phyloP scores from a whole-genome alignment of 2,329 filamentous ascomycete species.

The Aureobasidium uvarum region DNA sequence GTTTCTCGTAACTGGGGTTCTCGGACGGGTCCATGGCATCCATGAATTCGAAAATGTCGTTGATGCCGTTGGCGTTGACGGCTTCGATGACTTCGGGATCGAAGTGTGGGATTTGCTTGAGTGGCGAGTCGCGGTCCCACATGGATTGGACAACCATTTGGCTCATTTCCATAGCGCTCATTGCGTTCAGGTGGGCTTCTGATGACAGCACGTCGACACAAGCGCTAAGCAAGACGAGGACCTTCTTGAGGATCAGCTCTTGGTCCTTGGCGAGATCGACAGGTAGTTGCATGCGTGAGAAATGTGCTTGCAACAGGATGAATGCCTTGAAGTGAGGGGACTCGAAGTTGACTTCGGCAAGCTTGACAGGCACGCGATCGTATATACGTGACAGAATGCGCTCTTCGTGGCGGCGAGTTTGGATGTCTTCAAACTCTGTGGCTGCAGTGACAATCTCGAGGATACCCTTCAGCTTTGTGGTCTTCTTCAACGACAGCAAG shows the following conservation, averaged over 20 bases:
- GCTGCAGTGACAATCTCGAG: conserved; percentile 96
- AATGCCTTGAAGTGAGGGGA: conserved; percentile 99
- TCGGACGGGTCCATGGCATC: conserved; percentile 97
- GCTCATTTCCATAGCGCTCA: conserved; percentile 98
- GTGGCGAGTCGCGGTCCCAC: conserved; percentile 96
- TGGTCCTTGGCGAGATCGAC: conserved; percentile 96
- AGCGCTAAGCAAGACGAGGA: conserved; percentile 83
- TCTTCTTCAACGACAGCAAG: conserved; percentile 80
- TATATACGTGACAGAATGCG: conserved; percentile 86
- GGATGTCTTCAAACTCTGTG: conserved; percentile 92
- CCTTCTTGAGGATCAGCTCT: conserved; percentile 78
- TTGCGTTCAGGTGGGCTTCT: conserved; percentile 93
- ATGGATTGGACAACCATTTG: conserved; percentile 99
- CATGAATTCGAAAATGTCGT: conserved; percentile 97
- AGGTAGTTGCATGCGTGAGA: conserved; percentile 93
- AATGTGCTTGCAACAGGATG: conserved; percentile 94
- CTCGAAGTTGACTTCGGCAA: conserved; percentile 80
- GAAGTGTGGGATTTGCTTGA: conserved; percentile 98
- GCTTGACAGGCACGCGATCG: conserved; percentile 91
- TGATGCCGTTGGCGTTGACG: conserved; percentile 77
- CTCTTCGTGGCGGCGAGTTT: conserved; percentile 91
- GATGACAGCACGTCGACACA: conserved; percentile 94
- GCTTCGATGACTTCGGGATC: conserved; percentile 77
- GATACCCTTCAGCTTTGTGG: conserved; percentile 94
- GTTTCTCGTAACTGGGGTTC: conserved; percentile 73